A percentile compares a stretch with the other conserved stretches of the same genome.
Evolutionary conservation across 768 basidiomycete genomes (phyloP).

Genomic region (Boletus coccyginus): DNA sequence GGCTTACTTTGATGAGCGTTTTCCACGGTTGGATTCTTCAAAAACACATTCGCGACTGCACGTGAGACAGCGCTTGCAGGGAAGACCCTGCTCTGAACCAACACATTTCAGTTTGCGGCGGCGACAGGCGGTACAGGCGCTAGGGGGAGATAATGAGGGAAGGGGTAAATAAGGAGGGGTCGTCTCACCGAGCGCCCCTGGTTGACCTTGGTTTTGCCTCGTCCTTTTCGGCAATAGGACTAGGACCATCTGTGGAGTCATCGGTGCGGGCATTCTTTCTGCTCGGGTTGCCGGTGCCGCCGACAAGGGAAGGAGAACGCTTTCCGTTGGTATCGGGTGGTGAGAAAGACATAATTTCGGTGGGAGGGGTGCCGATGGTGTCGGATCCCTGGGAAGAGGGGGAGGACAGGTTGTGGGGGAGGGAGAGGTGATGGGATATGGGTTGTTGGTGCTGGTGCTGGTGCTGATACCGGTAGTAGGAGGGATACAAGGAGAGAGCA

Average conservation of each 20-base stretch:
- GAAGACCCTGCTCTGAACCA: conserved; percentile 84
- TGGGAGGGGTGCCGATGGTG: conserved; percentile 68
- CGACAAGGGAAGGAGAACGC: conserved; percentile 52
- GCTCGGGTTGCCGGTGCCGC: conserved; percentile 34
- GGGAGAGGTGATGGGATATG: conserved; percentile 52
- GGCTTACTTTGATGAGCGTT: conserved; percentile 76
- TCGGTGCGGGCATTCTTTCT: conserved; percentile 65
- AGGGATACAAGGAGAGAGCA: conserved; percentile 61
- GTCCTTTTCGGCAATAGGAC: conserved; percentile 57
- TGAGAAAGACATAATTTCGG: conserved; percentile 54
- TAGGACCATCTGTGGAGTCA: conserved; percentile 45
- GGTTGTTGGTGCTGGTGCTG: conserved; percentile 45
- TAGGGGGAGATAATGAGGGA: conserved; percentile 30
- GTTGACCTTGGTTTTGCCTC: conserved; percentile 80
- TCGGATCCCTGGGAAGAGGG: conserved; percentile 82
- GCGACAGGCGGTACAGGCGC: conserved; percentile 89
- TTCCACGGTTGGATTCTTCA: conserved; percentile 95
- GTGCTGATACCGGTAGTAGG: conserved; percentile 58
- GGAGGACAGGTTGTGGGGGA: conserved; percentile 64
- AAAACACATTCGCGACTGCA: conserved; percentile 92
- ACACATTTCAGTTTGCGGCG: conserved; percentile 94
- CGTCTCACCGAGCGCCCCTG: conserved; percentile 72
- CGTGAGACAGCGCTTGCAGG: conserved; percentile 81
- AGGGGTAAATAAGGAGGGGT: not conserved
- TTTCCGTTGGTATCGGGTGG: conserved; percentile 61